Percentiles rank a stretch among this genome's conserved stretches.
These are phyloP conservation scores for Suillus subaureus DNA, from an alignment of 768 basidiomycete species.

Conservation along the genomic window DNA sequence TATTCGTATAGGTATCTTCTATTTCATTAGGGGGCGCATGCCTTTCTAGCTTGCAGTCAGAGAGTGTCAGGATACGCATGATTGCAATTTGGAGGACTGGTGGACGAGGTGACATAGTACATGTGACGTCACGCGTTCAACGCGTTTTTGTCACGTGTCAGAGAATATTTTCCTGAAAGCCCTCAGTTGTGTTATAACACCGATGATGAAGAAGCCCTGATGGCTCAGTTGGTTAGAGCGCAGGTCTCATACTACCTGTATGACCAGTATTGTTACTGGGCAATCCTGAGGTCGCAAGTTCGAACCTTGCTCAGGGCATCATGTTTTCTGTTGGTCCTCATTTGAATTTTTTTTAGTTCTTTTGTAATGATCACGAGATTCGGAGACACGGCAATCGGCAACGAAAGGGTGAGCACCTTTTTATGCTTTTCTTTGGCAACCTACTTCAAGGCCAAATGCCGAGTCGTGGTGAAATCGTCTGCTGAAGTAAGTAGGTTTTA, in stretches of 20 bases:
- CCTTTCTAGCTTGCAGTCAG: neutral
- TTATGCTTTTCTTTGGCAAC: no score
- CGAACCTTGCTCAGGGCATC: slow-evolving; percentile 58
- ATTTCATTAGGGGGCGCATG: no score
- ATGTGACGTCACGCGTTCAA: slow-evolving; percentile 1
- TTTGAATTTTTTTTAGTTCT: neutral
- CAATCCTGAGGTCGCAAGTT: slow-evolving; percentile 65
- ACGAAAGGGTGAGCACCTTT: no score
- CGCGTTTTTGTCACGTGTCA: neutral
- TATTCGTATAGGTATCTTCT: neutral
- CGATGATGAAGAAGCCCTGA: slow-evolving; percentile 19
- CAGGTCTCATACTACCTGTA: slow-evolving; percentile 49
- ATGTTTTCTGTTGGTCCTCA: neutral
- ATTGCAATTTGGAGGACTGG: neutral
- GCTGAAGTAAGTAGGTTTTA: no score
- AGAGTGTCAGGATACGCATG: slow-evolving; percentile 1
- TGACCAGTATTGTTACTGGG: slow-evolving; percentile 31
- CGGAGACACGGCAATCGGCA: no score
- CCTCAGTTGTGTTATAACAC: neutral
- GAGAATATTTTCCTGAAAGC: neutral
- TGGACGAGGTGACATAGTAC: neutral
- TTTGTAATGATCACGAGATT: neutral
- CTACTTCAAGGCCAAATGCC: no score
- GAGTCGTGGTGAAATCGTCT: no score
- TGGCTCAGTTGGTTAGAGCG: slow-evolving; percentile 60